phyloP scores from a whole-genome alignment of 345 rosid species.

The Murraya paniculata region DNA sequence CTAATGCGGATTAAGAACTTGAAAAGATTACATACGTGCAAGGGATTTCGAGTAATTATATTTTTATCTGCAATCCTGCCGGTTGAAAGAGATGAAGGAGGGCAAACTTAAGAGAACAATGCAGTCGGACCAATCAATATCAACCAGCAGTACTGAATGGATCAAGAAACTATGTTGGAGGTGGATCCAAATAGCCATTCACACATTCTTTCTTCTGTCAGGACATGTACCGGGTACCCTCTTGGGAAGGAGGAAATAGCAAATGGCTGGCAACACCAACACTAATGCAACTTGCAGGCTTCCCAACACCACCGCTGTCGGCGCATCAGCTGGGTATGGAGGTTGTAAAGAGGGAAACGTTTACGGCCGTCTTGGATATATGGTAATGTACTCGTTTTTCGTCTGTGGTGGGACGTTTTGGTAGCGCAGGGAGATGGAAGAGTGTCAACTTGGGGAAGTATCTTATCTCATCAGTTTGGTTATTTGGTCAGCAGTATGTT shows the following conservation, averaged over 20 bases:
- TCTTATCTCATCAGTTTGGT: slow-evolving; percentile 38
- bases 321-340: slow-evolving; percentile 47
- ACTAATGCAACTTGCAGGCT: slow-evolving; percentile 33
- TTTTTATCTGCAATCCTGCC: too few species aligned
- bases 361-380: slow-evolving; percentile 29
- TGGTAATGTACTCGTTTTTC: slow-evolving; percentile 23
- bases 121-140: too few species aligned
- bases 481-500: slow-evolving; percentile 33
- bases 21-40: too few species aligned
- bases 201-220: slow-evolving; percentile 21
- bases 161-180: slow-evolving; percentile 4
- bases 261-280: slow-evolving; percentile 37
- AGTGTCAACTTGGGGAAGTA: slow-evolving; percentile 40
- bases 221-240: slow-evolving; percentile 36
- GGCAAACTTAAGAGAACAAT: too few species aligned
- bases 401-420: slow-evolving; percentile 48
- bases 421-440: slow-evolving; percentile 58
- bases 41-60: too few species aligned
- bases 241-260: slow-evolving; percentile 44
- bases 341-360: slow-evolving; percentile 31
- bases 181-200: slow-evolving; percentile 26
- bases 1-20: too few species aligned
- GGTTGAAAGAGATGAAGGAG: too few species aligned
- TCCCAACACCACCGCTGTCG: slow-evolving; percentile 37
- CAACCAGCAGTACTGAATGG: too few species aligned